Conservation (phyloP, 805 yeast genomes). For the Blastobotrys mokoenaii region DNA sequence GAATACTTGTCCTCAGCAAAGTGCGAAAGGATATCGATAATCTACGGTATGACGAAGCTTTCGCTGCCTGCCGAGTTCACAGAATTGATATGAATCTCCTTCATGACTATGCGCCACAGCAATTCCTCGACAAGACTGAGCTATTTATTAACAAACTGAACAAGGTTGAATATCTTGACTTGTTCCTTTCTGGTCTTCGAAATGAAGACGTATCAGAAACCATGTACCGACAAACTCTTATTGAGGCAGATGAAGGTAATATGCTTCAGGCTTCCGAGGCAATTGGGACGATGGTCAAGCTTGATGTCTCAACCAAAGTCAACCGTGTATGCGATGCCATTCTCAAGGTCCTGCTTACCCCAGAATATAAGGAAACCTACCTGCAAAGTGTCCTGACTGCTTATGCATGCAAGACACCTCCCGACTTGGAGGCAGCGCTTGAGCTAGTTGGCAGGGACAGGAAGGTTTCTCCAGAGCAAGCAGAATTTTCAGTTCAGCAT, state of each 20-base stretch:
- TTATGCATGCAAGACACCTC: conserved; percentile 84
- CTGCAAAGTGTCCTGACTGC: conserved; percentile 81
- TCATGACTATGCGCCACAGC: conserved; percentile 75
- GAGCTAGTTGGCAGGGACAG: conserved; percentile 46
- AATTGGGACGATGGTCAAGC: conserved; percentile 11
- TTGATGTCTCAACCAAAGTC: conserved; percentile 35
- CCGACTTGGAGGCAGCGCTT: conserved; percentile 72
- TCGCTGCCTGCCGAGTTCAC: conserved; percentile 76
- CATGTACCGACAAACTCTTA: conserved; percentile 67
- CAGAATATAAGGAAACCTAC: conserved; percentile 47
- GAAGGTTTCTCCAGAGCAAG: conserved; percentile 37
- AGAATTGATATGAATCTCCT: conserved; percentile 84
- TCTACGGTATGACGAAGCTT: conserved; percentile 61
- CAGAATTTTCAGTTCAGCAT: conserved; percentile 67
- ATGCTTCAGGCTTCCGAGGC: conserved; percentile 11
- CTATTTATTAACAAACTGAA: conserved; percentile 62
- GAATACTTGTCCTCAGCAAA: conserved; percentile 81
- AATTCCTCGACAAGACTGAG: conserved; percentile 57
- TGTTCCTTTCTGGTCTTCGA: conserved; percentile 76
- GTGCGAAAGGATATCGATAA: conserved; percentile 62
- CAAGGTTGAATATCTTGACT: conserved; percentile 67
- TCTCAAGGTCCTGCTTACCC: conserved; percentile 44
- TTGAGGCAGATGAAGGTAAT: conserved; percentile 1
- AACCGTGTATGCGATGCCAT: conserved; percentile 71
- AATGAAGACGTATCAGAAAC: conserved; percentile 80